Evolutionary conservation across 768 basidiomycete species (phyloP), one percentile per base, ranked within the genome.

Genomic region (Tricholoma saponaceum): DNA sequence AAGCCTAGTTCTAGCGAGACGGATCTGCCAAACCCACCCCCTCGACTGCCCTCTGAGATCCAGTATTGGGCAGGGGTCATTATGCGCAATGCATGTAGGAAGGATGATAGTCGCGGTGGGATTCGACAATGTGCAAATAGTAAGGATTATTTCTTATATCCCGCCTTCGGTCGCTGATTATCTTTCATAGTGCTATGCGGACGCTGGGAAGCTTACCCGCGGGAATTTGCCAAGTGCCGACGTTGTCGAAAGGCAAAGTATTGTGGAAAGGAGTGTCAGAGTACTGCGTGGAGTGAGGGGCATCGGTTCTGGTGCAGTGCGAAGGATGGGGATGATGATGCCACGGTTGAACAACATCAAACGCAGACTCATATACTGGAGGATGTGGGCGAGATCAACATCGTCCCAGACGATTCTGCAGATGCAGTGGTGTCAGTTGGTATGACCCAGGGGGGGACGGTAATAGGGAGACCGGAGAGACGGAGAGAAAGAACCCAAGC

Each of bases 11-110:
- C 90, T 9, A 83, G 85, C 0, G 94, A 95, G 66, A 82, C 81
- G 18, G 85, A 87, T 60, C 74, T 87, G 54, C 83, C 83, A 5
- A 84, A 84, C 54, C 83, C 86, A 0, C 86, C 83, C 4, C 87
- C 89, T 3, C 79, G 84, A 50, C 74, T 95, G 6, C 93, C 95
- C 0, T 77, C 81, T 9, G 96, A 98, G 70, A 96, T 99, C 22
- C 93, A 97, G 72, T 97, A 98, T 66, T 98, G 97, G 97, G 97
- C 96, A 0, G 94, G 95, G 2, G 96, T 98, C n/a, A 97, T 98
- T 67, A 99, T 98, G 97, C 83, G 97, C 53, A 99, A 99, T 70
- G 97, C 97, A 12, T 99, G 97, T 74, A 79, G 96, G 69, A 98
- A 99, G 76, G 97, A 98, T 64, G 96, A 98, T 61, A 85, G 80